Conservation (phyloP, 805 yeast species). For the Kodamaea leandrae region DNA sequence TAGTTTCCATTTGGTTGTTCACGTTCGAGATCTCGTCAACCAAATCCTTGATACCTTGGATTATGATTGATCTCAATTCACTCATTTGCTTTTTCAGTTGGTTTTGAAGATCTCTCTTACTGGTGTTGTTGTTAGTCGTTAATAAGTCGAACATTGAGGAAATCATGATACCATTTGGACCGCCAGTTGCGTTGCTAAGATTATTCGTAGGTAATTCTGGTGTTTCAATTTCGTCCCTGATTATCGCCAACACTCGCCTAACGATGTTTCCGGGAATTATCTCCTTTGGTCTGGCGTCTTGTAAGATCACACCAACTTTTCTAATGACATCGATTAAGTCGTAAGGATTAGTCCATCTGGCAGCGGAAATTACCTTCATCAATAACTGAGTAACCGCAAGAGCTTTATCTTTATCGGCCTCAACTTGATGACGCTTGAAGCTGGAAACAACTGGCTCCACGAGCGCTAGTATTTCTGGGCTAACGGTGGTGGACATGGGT, state of each 20-base stretch:
- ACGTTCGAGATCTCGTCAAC: conserved; percentile 88
- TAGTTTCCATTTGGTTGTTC: conserved; percentile 86
- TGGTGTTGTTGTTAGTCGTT: conserved; percentile 41
- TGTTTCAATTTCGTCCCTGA: conserved; percentile 71
- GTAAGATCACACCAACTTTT: conserved; percentile 65
- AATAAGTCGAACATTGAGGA: conserved; percentile 85
- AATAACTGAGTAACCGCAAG: conserved; percentile 82
- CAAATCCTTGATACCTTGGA: conserved; percentile 88
- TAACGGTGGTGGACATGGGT: conserved; percentile 7
- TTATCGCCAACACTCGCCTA: conserved; percentile 79
- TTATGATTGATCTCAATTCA: conserved; percentile 80
- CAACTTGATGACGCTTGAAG: conserved; percentile 79
- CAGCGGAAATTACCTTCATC: conserved; percentile 83
- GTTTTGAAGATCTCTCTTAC: conserved; percentile 20
- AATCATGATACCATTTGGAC: conserved; percentile 40
- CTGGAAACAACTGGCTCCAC: conserved; percentile 42
- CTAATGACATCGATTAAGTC: conserved; percentile 73
- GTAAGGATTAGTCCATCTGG: conserved; percentile 79
- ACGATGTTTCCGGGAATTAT: conserved; percentile 88
- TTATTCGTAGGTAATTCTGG: conserved; percentile 28
- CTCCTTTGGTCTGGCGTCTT: conserved; percentile 84
- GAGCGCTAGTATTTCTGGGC: conserved; percentile 32
- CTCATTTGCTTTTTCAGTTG: conserved; percentile 45
- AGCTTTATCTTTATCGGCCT: conserved; percentile 80
- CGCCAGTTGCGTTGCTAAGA: conserved; percentile 27